Base-by-base conservation (phyloP, 768 basidiomycete genomes). In the Amanita exitialis region DNA sequence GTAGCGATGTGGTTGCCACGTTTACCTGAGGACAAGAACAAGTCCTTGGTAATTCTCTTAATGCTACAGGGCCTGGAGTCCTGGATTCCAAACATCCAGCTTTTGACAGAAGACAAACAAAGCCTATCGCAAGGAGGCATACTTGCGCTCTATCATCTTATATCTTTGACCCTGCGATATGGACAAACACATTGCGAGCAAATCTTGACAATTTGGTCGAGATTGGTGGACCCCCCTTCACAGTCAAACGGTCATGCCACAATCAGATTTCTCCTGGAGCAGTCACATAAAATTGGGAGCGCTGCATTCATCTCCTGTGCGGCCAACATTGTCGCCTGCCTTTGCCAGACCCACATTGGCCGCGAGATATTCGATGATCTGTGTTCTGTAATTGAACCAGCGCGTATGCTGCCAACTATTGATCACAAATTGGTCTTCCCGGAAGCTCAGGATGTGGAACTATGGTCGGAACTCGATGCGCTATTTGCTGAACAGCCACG, bases 241-340 rank as follows among this genome's bases (percentile, higher is more conserved):
- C 75, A 81, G 49, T 72, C 77, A 20, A 91, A 92, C 54, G 86
- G 87, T 1, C 85, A 83, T 49, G 87, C 89, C 3, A 73, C 90
- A 13, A 73, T 88, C 44, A 77, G 84, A 27, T 97, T 91, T 65
- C 71, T 97, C 2, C 71, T 95, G 32, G 90, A 92, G 57, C 90
- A 95, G 59, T 87, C 90, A 1, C 82, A 86, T 56, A 87, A 86
- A 63, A 83, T 93, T 38, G 83, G 86, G 35, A 91, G 80, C 56
- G 74, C 77, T 4, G 76, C 80, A 13, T 94, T 90, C 64, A 77
- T 95, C 53, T 72, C 72, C 39, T 88, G 88, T 59, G 86, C 88
- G 1, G 79, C 86, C 39, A 84, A 83, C 56, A 80, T 94, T 47
- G 78, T 95, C 18, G 85, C 90, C 0, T 92, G 82, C 57, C 74